Percentiles rank a stretch among this genome's conserved stretches.
Conservation (phyloP, 2,329 filamentous ascomycete species). For the Colletotrichum destructivum region DNA sequence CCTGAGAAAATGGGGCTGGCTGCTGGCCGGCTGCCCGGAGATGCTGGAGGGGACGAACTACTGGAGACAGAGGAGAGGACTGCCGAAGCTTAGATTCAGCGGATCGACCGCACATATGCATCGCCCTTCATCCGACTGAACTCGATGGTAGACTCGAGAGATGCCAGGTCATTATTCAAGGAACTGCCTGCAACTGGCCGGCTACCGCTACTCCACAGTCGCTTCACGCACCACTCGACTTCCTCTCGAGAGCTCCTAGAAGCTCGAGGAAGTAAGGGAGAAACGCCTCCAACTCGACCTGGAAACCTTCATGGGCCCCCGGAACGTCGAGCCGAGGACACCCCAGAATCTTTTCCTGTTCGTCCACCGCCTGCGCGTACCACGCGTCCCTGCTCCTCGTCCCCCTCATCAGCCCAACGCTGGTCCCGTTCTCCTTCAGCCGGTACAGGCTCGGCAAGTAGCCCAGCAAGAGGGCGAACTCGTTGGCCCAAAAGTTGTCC, state of each 20-base stretch:
- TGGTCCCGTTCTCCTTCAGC: constrained; percentile 46
- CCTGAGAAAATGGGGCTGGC: constrained; percentile 60
- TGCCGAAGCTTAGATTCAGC: constrained; percentile 27
- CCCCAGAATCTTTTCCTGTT: constrained; percentile 49
- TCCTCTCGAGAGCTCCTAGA: constrained; percentile 45
- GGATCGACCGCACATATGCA: neutral
- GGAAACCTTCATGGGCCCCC: constrained; percentile 52
- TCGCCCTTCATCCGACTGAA: too few species aligned
- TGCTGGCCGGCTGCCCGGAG: constrained; percentile 56
- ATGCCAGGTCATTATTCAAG: neutral
- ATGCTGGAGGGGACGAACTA: constrained; percentile 55
- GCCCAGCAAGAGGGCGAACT: constrained; percentile 45
- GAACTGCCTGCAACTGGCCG: neutral
- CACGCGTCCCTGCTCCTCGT: constrained; percentile 48
- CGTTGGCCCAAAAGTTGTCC: constrained; percentile 50
- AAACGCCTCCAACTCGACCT: constrained; percentile 49
- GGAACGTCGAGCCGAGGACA: constrained; percentile 48
- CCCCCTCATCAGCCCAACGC: constrained; percentile 49
- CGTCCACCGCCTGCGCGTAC: constrained; percentile 47
- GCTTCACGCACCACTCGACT: neutral
- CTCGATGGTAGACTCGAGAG: neutral
- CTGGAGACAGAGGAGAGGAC: constrained; percentile 48
- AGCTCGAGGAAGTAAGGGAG: constrained; percentile 47
- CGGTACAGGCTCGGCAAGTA: constrained; percentile 48
- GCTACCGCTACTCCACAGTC: neutral